Evolutionary conservation across 2,329 filamentous ascomycete species (phyloP).

Genomic region (Microsporum canis): DNA sequence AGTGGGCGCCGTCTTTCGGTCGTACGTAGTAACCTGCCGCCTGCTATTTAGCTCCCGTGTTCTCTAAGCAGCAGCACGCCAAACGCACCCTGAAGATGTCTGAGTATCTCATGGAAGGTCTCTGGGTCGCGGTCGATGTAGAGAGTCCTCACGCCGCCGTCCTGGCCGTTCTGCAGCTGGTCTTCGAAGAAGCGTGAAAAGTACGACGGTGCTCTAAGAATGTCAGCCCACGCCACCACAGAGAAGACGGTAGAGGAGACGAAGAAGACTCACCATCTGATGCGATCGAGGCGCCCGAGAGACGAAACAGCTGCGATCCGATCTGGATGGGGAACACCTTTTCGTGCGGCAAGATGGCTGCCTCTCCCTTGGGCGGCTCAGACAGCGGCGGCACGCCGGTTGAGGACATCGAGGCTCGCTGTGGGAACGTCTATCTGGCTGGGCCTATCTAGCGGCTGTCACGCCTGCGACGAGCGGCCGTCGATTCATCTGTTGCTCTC

Average conservation of each 20-base stretch:
- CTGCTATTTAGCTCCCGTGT: not conserved
- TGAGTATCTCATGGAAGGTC: constrained; percentile 79
- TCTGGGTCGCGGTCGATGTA: constrained; percentile 90
- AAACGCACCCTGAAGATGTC: constrained; percentile 65
- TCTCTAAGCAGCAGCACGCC: not conserved
- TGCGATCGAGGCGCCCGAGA: constrained; percentile 58
- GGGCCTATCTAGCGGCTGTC: not conserved
- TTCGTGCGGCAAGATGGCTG: constrained; percentile 39
- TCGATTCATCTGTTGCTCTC: too few relatives aligned
- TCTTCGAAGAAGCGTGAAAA: constrained; percentile 90
- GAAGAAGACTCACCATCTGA: constrained; percentile 51
- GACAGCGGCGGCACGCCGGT: not conserved
- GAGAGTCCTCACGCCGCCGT: constrained; percentile 59
- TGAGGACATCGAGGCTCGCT: not conserved
- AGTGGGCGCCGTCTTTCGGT: constrained; percentile 72
- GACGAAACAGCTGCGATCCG: constrained; percentile 54
- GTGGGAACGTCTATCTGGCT: not conserved
- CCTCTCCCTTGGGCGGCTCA: constrained; percentile 4
- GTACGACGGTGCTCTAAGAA: constrained; percentile 73
- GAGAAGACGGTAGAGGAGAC: not conserved
- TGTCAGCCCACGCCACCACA: constrained; percentile 33
- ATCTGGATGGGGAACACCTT: constrained; percentile 62
- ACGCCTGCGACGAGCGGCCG: too few relatives aligned
- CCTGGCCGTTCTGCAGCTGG: constrained; percentile 57
- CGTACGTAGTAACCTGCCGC: constrained; percentile 63